These are phyloP conservation scores for Globisporangium nodosum DNA, from an alignment of 352 stramenopile genomes.

Conservation along the genomic window DNA sequence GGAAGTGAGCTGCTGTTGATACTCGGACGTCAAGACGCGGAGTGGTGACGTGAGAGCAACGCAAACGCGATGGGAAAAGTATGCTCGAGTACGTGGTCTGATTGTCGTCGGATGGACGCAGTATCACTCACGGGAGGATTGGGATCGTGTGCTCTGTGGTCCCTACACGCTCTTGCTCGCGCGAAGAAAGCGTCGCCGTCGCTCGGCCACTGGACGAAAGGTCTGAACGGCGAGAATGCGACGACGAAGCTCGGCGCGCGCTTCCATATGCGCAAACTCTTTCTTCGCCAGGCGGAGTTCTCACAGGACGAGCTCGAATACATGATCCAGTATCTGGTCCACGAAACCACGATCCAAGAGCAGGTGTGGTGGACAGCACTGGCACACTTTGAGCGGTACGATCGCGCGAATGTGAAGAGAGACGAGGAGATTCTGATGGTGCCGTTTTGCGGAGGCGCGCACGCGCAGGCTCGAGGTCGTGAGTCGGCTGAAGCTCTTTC, in stretches of 20 bases:
- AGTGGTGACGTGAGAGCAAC: background rate
- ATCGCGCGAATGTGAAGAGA: background rate
- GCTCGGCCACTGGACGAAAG: conserved; percentile 5
- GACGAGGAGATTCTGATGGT: too few relatives aligned
- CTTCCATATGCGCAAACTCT: conserved; percentile 38
- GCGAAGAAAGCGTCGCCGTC: background rate
- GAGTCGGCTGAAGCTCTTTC: conserved; percentile 31
- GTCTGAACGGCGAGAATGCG: conserved; percentile 7
- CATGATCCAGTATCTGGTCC: conserved; percentile 34
- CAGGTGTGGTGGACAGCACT: conserved; percentile 35
- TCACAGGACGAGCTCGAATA: conserved; percentile 37
- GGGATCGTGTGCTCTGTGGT: too few relatives aligned
- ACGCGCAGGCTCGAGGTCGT: conserved; percentile 26
- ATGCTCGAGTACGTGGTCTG: background rate
- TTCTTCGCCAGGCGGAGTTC: conserved; percentile 32
- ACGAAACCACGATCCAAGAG: conserved; percentile 32
- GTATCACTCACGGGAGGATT: background rate
- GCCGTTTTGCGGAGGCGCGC: background rate
- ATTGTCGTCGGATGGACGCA: too few relatives aligned
- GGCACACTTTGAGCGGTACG: conserved; percentile 27
- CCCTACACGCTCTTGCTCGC: background rate
- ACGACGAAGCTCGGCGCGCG: conserved; percentile 37
- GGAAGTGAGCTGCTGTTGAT: too few relatives aligned
- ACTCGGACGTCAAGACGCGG: too few relatives aligned
- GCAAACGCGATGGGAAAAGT: background rate